Evolutionary conservation across 306 rosid genomes (phyloP), one percentile per base, ranked within the genome.

Genomic region (Rubus parviflorus): DNA sequence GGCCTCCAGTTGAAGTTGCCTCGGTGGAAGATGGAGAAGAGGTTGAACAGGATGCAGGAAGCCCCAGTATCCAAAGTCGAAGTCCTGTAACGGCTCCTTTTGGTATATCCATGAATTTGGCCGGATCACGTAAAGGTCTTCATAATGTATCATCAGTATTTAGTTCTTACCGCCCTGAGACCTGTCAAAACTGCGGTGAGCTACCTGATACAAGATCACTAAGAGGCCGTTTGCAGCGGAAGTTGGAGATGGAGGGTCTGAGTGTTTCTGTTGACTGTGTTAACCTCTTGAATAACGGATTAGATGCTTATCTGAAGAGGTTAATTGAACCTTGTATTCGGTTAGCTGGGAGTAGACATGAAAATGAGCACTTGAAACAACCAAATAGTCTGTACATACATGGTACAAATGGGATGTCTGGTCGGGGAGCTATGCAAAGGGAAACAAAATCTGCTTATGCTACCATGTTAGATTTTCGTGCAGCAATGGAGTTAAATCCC

Each of bases 1-100:
- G 97, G 71, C 98, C 99, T 75, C 99, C 99, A 0, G 83, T 86
- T 47, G 89, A 88, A 78, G 88, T 85, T 84, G 85, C 83, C 25
- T 96, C 98, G 5, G 99, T 96, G 57, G 99, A 96, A 88, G 99
- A 96, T 25, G 99, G 99, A 14, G 99, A 96, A 81, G 99, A 96
- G 89, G 99, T 96, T 62, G 98, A 92, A 82, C 98, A 96, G 86
- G 79, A 71, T 61, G 86, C 96, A 23, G 94, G 89, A 80, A 96
- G 97, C 82, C 97, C 99, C 1, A 79, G 97, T 76, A 89, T 91
- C 72, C 96, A 96, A 54, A 92, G 97, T 72, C 86, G 92, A 80
- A 96, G 98, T 83, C 96, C 98, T 0, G 98, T 96, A 47, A 91
- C 92, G 17, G 99, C 99, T 79, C 99, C 99, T n/a, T 85, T 96